Percentiles rank a stretch among this genome's conserved stretches.
phyloP scores from a whole-genome alignment of 805 yeast genomes.

The Kazachstania bromeliacearum region DNA sequence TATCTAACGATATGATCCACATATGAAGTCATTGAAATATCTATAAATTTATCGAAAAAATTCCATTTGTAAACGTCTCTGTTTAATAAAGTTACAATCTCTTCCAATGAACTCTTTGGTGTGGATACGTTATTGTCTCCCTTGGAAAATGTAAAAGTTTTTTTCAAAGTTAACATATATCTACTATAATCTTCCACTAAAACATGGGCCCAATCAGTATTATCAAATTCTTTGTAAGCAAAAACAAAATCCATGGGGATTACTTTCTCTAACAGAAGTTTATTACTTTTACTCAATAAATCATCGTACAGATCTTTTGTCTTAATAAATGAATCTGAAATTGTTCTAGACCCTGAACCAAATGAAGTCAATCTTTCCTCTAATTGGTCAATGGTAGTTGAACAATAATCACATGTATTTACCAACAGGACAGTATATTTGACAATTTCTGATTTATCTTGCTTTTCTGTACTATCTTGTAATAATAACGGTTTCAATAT shows the following conservation, averaged over 20 bases:
- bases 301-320: constrained; percentile 49
- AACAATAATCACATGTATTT: constrained; percentile 85
- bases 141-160: constrained; percentile 27
- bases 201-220: constrained; percentile 63
- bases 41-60: constrained; percentile 69
- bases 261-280: constrained; percentile 42
- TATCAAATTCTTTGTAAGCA: constrained; percentile 76
- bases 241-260: constrained; percentile 52
- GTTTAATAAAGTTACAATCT: constrained; percentile 49
- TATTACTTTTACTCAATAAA: constrained; percentile 49
- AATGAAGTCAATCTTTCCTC: constrained; percentile 47
- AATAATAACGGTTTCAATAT: constrained; percentile 45
- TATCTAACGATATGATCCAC: constrained; percentile 47
- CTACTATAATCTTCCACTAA: constrained; percentile 65
- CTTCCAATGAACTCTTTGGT: constrained; percentile 14
- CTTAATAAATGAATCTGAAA: constrained; percentile 42
- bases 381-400: constrained; percentile 66
- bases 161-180: constrained; percentile 52
- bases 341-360: constrained; percentile 33
- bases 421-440: constrained; percentile 60
- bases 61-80: constrained; percentile 65
- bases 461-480: constrained; percentile 28
- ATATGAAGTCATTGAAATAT: constrained; percentile 47
- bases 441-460: constrained; percentile 48
- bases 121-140: constrained; percentile 32